Base-by-base conservation (phyloP, 139 green algal genomes). In the Auxenochlorella pyrenoidosa region DNA sequence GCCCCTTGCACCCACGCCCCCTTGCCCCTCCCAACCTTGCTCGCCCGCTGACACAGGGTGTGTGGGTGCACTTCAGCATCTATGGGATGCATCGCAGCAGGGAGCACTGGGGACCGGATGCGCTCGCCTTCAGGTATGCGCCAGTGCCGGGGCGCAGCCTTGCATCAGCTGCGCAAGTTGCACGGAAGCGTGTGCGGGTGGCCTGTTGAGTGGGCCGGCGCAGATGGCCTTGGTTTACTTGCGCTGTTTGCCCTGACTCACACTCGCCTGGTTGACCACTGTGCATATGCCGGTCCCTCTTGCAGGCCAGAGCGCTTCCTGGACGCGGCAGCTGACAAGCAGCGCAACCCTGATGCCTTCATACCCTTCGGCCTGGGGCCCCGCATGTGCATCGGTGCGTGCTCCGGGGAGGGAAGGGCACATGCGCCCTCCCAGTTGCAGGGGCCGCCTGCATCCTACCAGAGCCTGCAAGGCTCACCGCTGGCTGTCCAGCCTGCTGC, bases 361-460 rank as follows among this genome's bases (percentile, higher is more conserved):
- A 84, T 91, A 34, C 79, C 89, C n/a, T 92, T 92, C 83, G 89
- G 89, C 0, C 38, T 85, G 34, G 89, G 89, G 16, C 85, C 89
- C 34, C 83, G 89, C 54, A 87, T 79, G 71, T 92, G 89, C 79
- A 91, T 91, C 36, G 89, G 73, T 80, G 41, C 41, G 73, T 32
- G 36, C 0, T 5, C 34, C 16, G 63, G 32, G 66, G 30, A 5
- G 32, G 66, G 26, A 71, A 2, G 63, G 63, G 32, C 63, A 71
- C n/a, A n/a, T n/a, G n/a, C n/a, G 26, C 63, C 26, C 8, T 8
- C 24, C 22, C 59, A 68, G 59, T 3, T 30, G 63, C 32, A 8
- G 6, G 5, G n/a, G 63, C 24, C 5, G 63, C 21, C 32, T 68
- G 59, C 26, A 8, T 2, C 63, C 26, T 5, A 71, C 24, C 30